Percentiles rank a stretch among this genome's conserved stretches.
Evolutionary conservation across 2,329 filamentous ascomycete species (phyloP).

Genomic region (Verticillium zaregamsianum): DNA sequence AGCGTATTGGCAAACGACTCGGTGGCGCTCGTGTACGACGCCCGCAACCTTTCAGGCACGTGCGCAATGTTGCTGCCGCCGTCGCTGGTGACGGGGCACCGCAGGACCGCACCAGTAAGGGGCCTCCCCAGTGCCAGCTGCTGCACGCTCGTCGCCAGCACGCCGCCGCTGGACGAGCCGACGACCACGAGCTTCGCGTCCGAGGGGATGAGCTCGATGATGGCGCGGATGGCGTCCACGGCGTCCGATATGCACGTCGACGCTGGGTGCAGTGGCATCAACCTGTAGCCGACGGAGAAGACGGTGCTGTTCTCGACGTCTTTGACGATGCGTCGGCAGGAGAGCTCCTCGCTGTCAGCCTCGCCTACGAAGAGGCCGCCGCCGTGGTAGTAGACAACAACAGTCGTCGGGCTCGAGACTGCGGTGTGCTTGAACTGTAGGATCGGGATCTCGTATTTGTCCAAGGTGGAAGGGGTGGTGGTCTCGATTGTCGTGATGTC

Average conservation of each 20-base stretch:
- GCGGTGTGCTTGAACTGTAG: slow-evolving; percentile 23
- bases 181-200: slow-evolving; percentile 26
- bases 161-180: slow-evolving; percentile 44
- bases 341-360: slow-evolving; percentile 44
- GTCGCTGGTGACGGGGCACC: slow-evolving; percentile 44
- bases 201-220: slow-evolving; percentile 13
- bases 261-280: slow-evolving; percentile 35
- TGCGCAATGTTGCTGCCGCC: slow-evolving; percentile 29
- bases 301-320: slow-evolving; percentile 24
- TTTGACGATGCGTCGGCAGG: slow-evolving; percentile 37
- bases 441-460: slow-evolving; percentile 30
- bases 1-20: slow-evolving; percentile 31
- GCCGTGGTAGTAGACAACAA: slow-evolving; percentile 44
- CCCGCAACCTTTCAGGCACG: slow-evolving; percentile 29
- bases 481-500: slow-evolving; percentile 24
- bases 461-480: slow-evolving; percentile 25
- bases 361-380: slow-evolving; percentile 43
- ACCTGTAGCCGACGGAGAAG: slow-evolving; percentile 42
- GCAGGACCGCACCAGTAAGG: slow-evolving; percentile 37
- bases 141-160: slow-evolving; percentile 40
- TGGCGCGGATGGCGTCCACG: slow-evolving; percentile 27
- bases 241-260: slow-evolving; percentile 37
- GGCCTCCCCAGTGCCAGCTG: slow-evolving; percentile 21
- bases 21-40: slow-evolving; percentile 34
- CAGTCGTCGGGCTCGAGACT: slow-evolving; percentile 12